Evolutionary conservation across 805 yeast genomes (phyloP).

Genomic region (Isabelozyma pseudorhagii): DNA sequence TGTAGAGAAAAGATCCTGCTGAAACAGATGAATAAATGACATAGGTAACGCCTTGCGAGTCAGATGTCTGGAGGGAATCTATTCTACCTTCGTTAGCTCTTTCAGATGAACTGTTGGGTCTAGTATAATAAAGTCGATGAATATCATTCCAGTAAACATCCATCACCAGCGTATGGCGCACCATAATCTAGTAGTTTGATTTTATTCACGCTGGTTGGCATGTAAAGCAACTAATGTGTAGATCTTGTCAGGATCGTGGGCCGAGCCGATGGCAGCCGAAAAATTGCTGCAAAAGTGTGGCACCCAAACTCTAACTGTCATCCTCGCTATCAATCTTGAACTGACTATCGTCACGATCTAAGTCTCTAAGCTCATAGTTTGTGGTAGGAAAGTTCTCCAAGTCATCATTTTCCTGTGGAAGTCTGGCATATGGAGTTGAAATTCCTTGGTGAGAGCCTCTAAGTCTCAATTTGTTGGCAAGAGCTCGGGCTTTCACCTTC

Average conservation of each 20-base stretch:
- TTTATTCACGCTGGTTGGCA: too few relatives aligned
- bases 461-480: not conserved
- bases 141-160: too few relatives aligned
- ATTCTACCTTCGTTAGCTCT: too few relatives aligned
- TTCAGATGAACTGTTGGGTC: too few relatives aligned
- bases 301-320: conserved; percentile 3
- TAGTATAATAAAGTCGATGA: too few relatives aligned
- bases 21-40: not conserved
- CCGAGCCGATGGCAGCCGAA: not conserved
- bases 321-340: conserved; percentile 18
- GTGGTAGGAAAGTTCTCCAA: conserved; percentile 4
- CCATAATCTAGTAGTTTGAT: too few relatives aligned
- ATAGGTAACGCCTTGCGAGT: not conserved
- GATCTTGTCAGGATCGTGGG: not conserved
- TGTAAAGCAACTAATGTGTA: too few relatives aligned
- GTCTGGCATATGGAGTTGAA: not conserved
- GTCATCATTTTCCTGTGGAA: conserved; percentile 2
- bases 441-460: not conserved
- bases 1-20: too few relatives aligned
- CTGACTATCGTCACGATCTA: conserved; percentile 3
- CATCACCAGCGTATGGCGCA: too few relatives aligned
- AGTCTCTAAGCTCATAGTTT: not conserved
- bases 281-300: not conserved
- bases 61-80: too few relatives aligned
- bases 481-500: conserved; percentile 2